Evolutionary conservation across 2,329 filamentous ascomycete genomes (phyloP).

Genomic region (Alternaria longipes): DNA sequence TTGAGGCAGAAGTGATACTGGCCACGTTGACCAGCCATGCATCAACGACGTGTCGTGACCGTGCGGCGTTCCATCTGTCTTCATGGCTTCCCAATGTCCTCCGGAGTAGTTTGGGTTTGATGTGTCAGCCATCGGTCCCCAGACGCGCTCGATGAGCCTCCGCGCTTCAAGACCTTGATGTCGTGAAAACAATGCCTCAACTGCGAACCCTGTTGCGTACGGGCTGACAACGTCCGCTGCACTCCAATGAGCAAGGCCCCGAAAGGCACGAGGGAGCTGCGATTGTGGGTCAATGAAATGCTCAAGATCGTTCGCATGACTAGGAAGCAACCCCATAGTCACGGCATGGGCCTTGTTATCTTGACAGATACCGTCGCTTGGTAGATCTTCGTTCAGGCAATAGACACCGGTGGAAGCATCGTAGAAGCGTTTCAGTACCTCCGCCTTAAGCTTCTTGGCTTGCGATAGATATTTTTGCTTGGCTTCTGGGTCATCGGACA

Average conservation of each 20-base stretch:
- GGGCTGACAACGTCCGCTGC: neutral
- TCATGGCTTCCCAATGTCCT: neutral
- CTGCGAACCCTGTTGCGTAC: neutral
- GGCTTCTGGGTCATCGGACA: no score
- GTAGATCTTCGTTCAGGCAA: no score
- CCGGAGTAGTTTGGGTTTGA: neutral
- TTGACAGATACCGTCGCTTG: no score
- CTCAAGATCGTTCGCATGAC: no score
- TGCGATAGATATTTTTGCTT: no score
- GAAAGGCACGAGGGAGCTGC: no score
- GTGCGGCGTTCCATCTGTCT: neutral
- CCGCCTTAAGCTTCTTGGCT: no score
- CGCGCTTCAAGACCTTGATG: neutral
- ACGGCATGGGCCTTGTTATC: no score
- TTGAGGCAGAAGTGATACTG: neutral
- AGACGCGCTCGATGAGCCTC: neutral
- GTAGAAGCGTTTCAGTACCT: no score
- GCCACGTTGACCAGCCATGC: neutral
- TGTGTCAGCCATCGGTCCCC: neutral
- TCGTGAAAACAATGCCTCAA: neutral
- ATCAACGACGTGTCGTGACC: neutral
- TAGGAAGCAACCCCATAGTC: no score
- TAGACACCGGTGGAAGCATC: no score
- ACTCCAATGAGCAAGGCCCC: neutral
- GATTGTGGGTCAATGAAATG: no score